Evolutionary conservation across 2,329 filamentous ascomycete species (phyloP), one percentile per base, ranked within the genome.

Genomic region (Aspergillus hiratsukae): DNA sequence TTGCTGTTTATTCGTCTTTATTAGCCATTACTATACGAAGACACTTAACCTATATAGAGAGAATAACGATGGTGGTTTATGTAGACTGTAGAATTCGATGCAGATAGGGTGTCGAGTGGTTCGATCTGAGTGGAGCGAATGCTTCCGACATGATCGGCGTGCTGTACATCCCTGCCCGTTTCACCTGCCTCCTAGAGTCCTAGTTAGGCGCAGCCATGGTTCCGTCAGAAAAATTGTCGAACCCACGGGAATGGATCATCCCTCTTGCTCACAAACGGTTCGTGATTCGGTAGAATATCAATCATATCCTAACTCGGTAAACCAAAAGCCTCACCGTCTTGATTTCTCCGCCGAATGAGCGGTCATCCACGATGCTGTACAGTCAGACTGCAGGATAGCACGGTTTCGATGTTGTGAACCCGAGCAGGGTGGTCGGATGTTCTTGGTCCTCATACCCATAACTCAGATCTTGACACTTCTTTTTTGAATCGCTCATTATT

Each of bases 221-320:
- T 61, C 62, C 60, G 56, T 64, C 65, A 65, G 64, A 64, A 64
- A 46, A 52, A 57, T 55, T 46, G 58, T 61, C 48, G 61, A 66
- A 64, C 54, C 59, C 61, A 60, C 58, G 58, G 61, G 59, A 66
- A 69, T 68, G 64, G 67, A 68, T 70, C 67, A 58, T 58, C 66
- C 59, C 55, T 58, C 65, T 58, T 61, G 50, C 56, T 53, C 59
- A 57, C 61, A 60, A 63, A 60, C 63, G 52, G 57, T 58, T 45
- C 25, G 19, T 46, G 43, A 46, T 21, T 46, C 7, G n/a, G 21
- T 19, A 25, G 43, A 25, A 17, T 5, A 35, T 35, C 5, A 37
- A 14, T 37, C 6, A 7, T 37, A 17, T 37, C 31, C 31, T 35
- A 35, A 35, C 31, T 35, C 2, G 11, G 31, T 35, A 35, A 17